Conservation (phyloP, 148 eudicot genomes). For the Heliosperma pusillum region DNA sequence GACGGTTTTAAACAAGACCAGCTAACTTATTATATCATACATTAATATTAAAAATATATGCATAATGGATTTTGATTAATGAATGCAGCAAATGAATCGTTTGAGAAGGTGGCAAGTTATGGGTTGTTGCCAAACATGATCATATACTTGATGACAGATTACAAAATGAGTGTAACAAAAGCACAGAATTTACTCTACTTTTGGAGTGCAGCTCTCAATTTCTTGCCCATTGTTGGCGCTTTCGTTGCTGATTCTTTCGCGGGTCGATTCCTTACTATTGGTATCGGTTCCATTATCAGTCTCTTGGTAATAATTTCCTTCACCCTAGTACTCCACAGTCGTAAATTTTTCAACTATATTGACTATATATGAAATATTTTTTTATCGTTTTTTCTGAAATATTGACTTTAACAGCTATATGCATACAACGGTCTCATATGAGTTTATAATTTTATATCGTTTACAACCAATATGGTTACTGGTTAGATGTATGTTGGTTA, state of each 20-base stretch:
- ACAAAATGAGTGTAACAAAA: constrained; percentile 42
- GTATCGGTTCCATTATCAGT: constrained; percentile 43
- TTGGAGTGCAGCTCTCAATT: constrained; percentile 68
- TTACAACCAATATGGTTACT: no score
- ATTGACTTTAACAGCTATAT: no score
- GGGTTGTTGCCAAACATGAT: constrained; percentile 72
- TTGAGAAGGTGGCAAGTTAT: constrained; percentile 69
- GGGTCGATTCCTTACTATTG: constrained; percentile 69
- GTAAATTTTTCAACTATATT: constrained; percentile 12
- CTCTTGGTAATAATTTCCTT: constrained; percentile 23
- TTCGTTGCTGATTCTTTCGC: constrained; percentile 62
- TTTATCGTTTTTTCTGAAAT: no score
- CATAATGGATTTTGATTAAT: not conserved
- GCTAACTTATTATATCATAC: no score
- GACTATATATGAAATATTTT: not conserved
- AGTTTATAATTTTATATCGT: no score
- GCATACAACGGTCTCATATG: no score
- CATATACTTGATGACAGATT: constrained; percentile 49
- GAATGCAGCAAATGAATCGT: constrained; percentile 58
- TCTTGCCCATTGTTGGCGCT: constrained; percentile 62
- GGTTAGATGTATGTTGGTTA: no score
- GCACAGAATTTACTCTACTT: constrained; percentile 45
- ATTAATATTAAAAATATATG: no score
- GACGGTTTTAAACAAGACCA: not conserved
- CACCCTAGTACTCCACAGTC: not conserved